A percentile compares a stretch with the other conserved stretches of the same genome.
Evolutionary conservation across 768 basidiomycete genomes (phyloP).

Genomic region (Pholiota molesta): DNA sequence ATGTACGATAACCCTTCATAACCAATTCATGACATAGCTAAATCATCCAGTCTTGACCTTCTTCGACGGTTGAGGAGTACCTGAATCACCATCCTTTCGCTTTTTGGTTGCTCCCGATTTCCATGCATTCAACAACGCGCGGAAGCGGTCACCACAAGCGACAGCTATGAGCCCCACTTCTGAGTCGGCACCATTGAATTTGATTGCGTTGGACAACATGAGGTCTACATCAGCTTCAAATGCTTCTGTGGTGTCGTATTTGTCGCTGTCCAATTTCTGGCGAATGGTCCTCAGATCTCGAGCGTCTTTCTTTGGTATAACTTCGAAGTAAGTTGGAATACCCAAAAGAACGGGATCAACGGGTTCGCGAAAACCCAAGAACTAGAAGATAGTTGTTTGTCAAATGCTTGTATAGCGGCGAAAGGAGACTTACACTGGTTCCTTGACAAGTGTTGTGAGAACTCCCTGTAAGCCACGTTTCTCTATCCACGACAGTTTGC

Average conservation of each 20-base stretch:
- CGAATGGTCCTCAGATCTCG: conserved; percentile 86
- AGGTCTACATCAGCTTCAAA: conserved; percentile 86
- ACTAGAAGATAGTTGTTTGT: conserved; percentile 38
- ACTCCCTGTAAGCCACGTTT: conserved; percentile 77
- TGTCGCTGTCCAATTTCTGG: conserved; percentile 78
- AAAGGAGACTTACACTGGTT: conserved; percentile 56
- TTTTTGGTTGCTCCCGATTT: conserved; percentile 62
- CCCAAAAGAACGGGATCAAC: conserved; percentile 86
- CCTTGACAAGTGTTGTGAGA: conserved; percentile 69
- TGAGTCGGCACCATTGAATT: conserved; percentile 84
- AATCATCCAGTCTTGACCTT: conserved; percentile 60
- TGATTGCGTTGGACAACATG: conserved; percentile 87
- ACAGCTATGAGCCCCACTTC: conserved; percentile 72
- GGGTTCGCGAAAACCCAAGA: conserved; percentile 81
- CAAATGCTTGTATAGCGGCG: conserved; percentile 7
- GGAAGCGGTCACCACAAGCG: conserved; percentile 52
- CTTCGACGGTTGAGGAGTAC: conserved; percentile 66
- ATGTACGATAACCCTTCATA: conserved; percentile 12
- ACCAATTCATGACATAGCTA: background rate
- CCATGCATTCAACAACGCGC: conserved; percentile 52
- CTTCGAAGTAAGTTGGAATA: conserved; percentile 87
- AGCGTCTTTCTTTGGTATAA: conserved; percentile 84
- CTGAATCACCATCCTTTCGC: conserved; percentile 73
- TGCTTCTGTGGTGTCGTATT: conserved; percentile 75
- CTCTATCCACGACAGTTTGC: conserved; percentile 75